These are phyloP conservation scores for Fraxinus xanthoxyloides DNA, from an alignment of 305 asterid species.

Conservation along the genomic window DNA sequence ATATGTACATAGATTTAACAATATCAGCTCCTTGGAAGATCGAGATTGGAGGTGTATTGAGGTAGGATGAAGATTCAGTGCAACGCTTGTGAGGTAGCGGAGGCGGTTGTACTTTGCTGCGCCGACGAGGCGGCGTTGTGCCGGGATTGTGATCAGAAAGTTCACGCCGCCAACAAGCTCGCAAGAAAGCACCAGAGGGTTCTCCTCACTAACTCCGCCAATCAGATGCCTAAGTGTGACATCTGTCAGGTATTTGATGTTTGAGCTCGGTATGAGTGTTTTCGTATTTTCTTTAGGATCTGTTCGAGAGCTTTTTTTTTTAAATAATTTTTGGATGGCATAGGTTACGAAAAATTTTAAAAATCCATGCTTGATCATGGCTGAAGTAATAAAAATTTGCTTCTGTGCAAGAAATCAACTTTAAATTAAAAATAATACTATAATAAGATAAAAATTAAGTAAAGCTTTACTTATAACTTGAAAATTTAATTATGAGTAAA, in stretches of 20 bases:
- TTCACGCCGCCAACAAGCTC: constrained; percentile 86
- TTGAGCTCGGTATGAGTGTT: too few species aligned
- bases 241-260: too few species aligned
- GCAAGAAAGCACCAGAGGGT: constrained; percentile 86
- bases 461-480: neutral
- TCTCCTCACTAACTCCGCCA: constrained; percentile 52
- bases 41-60: neutral
- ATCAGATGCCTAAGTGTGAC: constrained; percentile 88
- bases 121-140: constrained; percentile 98
- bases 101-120: constrained; percentile 84
- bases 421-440: too few species aligned
- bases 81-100: constrained; percentile 80
- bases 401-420: too few species aligned
- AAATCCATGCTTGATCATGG: neutral
- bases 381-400: too few species aligned
- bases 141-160: constrained; percentile 65
- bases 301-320: too few species aligned
- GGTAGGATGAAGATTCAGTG: constrained; percentile 89
- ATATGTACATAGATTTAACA: neutral
- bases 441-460: too few species aligned
- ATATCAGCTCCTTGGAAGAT: neutral
- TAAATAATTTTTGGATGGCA: too few species aligned
- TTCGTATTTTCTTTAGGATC: too few species aligned
- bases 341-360: neutral
- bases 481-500: too few species aligned